Percentiles rank a stretch among this genome's conserved stretches.
phyloP scores from a whole-genome alignment of 805 yeast genomes.

The Wickerhamiella azymoides region DNA sequence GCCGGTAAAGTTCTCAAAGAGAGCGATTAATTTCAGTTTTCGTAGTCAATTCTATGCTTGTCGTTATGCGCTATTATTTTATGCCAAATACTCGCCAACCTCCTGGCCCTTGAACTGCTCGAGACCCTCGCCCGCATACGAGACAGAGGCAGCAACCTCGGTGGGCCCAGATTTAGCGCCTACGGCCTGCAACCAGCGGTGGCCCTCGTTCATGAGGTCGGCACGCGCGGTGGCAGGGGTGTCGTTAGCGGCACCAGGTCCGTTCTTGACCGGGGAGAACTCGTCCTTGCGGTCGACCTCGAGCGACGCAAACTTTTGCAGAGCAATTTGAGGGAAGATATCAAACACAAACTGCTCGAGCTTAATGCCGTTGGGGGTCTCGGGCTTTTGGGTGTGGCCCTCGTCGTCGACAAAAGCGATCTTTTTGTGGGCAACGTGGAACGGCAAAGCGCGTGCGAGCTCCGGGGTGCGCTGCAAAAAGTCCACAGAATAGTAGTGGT shows the following conservation, averaged over 20 bases:
- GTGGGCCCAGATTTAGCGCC: slow-evolving; percentile 55
- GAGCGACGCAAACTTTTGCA: slow-evolving; percentile 69
- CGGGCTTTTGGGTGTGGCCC: slow-evolving; percentile 44
- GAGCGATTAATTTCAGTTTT: too few species aligned
- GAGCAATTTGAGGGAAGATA: slow-evolving; percentile 67
- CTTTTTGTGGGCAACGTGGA: slow-evolving; percentile 87
- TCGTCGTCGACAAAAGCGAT: slow-evolving; percentile 44
- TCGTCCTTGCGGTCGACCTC: slow-evolving; percentile 80
- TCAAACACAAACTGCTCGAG: slow-evolving; percentile 95
- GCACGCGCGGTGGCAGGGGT: slow-evolving; percentile 69
- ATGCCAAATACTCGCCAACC: slow-evolving; percentile 5
- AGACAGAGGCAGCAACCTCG: slow-evolving; percentile 64
- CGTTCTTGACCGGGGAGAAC: slow-evolving; percentile 90
- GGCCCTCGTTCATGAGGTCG: slow-evolving; percentile 51
- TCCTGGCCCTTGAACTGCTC: slow-evolving; percentile 38
- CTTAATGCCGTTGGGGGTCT: slow-evolving; percentile 76
- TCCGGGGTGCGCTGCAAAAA: slow-evolving; percentile 45
- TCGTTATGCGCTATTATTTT: too few species aligned
- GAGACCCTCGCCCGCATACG: slow-evolving; percentile 64
- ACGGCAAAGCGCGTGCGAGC: slow-evolving; percentile 60
- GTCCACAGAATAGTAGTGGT: slow-evolving; percentile 84
- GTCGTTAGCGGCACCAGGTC: slow-evolving; percentile 67
- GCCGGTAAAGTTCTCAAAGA: too few species aligned
- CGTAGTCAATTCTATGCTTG: too few species aligned
- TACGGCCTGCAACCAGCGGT: slow-evolving; percentile 53